Base-by-base conservation (phyloP, 257 asterid species). In the Datura wrightii region DNA sequence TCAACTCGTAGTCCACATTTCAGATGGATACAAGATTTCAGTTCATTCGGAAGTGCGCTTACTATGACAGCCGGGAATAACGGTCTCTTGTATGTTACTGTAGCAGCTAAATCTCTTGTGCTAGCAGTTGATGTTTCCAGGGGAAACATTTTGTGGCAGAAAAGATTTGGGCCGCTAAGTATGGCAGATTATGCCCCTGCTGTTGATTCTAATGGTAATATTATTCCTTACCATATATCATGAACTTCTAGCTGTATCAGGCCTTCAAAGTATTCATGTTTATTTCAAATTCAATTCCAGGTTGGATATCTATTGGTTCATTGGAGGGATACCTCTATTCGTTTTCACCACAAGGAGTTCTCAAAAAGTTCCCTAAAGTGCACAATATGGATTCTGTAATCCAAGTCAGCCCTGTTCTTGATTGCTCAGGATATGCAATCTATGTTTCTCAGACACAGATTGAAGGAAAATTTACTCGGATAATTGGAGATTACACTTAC, bases 241-340 rank as follows among this genome's bases (percentile, higher is more conserved):
- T 31, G 41, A 46, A 46, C 80, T n/a, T 24, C 42, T 50, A 19
- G 80, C 60, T 56, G 54, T 5, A 79, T 69, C 15, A 18, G 74
- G 39, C 6, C 8, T 71, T 50, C 46, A 4, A 46, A 16, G 37
- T 65, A 8, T 66, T 34, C 54, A 34, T 46, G n/a, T 62, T 11
- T 6, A 14, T 82, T 7, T 63, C 63, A 15, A 16, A 52, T 79
- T 85, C 44, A 19, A 87, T 82, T 70, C 83, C 92, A 97, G 98
- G 99, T 60, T 97, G 99, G 99, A 89, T 97, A 90, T 94, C 97
- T 44, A 86, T 91, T 76, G 98, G 99, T 52, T 97, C 99, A 8
- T 85, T 95, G 91, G 98, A 97, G 58, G 98, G 99, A 34, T 92
- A 83, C 85, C 92, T 97, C 39, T 97, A 97, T 83, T 97, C 98